Conservation (phyloP, 2,329 filamentous ascomycete species). For the Diaporthe vexans region DNA sequence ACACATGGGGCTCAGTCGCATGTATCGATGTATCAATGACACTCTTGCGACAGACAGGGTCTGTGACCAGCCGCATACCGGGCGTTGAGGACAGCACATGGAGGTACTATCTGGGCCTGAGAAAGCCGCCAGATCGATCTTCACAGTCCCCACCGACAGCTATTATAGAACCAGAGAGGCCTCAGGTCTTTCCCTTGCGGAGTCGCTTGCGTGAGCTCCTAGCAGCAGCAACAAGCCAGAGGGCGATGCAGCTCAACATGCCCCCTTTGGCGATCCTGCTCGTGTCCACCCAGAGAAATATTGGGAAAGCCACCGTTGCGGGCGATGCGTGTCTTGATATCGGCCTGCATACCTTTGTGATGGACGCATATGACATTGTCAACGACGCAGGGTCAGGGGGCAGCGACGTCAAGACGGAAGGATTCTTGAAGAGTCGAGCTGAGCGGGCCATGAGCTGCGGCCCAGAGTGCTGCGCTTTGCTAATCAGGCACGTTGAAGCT, state of each 20-base stretch:
- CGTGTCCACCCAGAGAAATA: conserved; percentile 91
- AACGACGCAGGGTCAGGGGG: conserved; percentile 91
- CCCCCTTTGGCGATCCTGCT: conserved; percentile 90
- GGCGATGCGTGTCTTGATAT: conserved; percentile 86
- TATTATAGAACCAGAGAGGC: conserved; percentile 60
- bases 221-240: conserved; percentile 87
- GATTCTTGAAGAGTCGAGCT: conserved; percentile 86
- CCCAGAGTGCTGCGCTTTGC: conserved; percentile 82
- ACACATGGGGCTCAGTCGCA: conserved; percentile 87
- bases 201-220: conserved; percentile 87
- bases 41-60: conserved; percentile 92
- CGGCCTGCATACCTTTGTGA: conserved; percentile 87
- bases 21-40: conserved; percentile 89
- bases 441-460: conserved; percentile 93
- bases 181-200: conserved; percentile 71
- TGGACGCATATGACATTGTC: conserved; percentile 94
- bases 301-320: conserved; percentile 89
- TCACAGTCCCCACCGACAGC: conserved; percentile 56
- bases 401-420: conserved; percentile 94
- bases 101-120: conserved; percentile 90
- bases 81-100: conserved; percentile 82
- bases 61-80: conserved; percentile 84
- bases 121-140: conserved; percentile 70
- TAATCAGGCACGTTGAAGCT: conserved; percentile 93
- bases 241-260: conserved; percentile 88